Conservation (phyloP, 495 filamentous ascomycete species). For the Trichoderma parareesei region DNA sequence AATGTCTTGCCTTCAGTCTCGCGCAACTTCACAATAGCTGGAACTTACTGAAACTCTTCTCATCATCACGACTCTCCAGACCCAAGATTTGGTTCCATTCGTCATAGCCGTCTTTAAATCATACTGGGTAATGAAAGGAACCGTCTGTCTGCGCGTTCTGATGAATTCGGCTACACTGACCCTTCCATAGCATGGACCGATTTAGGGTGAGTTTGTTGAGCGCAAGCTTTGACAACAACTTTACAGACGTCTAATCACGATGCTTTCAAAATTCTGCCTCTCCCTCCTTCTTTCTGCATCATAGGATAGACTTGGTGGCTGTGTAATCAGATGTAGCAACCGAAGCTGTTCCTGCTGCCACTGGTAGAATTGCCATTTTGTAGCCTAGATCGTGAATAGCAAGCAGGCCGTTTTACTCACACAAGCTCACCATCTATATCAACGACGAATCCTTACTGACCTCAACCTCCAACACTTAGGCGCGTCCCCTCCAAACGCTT, state of each 20-base stretch:
- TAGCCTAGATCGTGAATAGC: too few species aligned
- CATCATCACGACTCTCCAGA: not conserved
- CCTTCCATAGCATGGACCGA: conserved; percentile 5
- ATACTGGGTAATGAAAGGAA: not conserved
- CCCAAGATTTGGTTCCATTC: not conserved
- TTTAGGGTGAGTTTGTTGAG: conserved; percentile 3
- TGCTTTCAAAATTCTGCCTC: too few species aligned
- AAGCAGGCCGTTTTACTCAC: not conserved
- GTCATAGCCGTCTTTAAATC: not conserved
- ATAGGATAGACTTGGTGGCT: too few species aligned
- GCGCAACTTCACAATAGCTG: not conserved
- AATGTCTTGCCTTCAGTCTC: not conserved
- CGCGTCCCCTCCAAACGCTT: conserved; percentile 35
- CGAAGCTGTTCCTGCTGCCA: too few species aligned
- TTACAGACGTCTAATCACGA: not conserved
- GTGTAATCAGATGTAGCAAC: too few species aligned
- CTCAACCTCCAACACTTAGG: conserved; percentile 11
- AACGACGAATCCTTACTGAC: not conserved
- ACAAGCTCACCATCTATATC: not conserved
- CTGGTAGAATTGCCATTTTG: too few species aligned
- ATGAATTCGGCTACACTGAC: not conserved
- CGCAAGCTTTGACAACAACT: not conserved
- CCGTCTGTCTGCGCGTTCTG: not conserved
- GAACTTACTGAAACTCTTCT: not conserved
- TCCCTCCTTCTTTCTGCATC: too few species aligned